Evolutionary conservation across 129 eudicot species (phyloP).

Genomic region (Helianthus tuberosus): DNA sequence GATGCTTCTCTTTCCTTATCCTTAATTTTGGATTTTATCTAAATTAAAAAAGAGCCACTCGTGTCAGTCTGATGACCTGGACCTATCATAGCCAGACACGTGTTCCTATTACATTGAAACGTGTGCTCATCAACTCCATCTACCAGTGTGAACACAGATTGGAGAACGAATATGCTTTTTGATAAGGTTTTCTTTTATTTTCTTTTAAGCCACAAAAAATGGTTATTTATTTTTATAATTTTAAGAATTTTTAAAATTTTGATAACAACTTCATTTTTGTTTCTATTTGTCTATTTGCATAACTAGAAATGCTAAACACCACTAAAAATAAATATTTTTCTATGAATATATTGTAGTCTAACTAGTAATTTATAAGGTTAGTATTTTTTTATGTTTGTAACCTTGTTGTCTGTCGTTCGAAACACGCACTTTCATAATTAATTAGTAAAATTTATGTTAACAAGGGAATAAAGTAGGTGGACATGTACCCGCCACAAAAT

Average conservation of each 20-base stretch:
- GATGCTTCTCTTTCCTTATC: constrained; percentile 38
- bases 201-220: constrained; percentile 22
- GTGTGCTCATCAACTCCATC: constrained; percentile 42
- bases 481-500: too few relatives aligned
- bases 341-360: neutral
- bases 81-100: constrained; percentile 21
- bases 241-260: neutral
- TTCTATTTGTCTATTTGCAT: neutral
- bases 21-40: constrained; percentile 28
- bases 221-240: neutral
- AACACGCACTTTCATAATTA: neutral
- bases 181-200: constrained; percentile 30
- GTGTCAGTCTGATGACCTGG: constrained; percentile 38
- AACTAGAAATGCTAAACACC: constrained; percentile 17
- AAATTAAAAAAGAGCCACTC: constrained; percentile 40
- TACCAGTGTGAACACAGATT: constrained; percentile 28
- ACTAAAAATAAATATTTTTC: neutral
- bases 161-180: constrained; percentile 17
- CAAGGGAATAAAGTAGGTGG: neutral
- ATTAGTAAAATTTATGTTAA: too few relatives aligned
- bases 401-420: constrained; percentile 5
- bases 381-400: neutral
- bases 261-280: constrained; percentile 17
- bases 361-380: neutral
- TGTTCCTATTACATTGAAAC: constrained; percentile 12